These are phyloP conservation scores for Salix udensis DNA, from an alignment of 345 rosid species.

Conservation along the genomic window DNA sequence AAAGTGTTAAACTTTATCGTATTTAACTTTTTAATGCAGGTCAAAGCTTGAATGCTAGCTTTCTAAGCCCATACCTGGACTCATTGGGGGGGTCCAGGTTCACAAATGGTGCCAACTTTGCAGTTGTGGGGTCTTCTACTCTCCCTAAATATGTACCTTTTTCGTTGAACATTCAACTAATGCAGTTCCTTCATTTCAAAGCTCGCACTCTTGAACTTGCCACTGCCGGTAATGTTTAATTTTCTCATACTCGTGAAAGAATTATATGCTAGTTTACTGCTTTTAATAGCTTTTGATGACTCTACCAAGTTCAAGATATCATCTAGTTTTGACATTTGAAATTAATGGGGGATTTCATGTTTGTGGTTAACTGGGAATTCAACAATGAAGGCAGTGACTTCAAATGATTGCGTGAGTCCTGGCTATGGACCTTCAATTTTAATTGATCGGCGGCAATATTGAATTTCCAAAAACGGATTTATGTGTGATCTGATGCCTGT, in stretches of 20 bases:
- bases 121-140: conserved; percentile 71
- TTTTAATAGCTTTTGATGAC: no score
- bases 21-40: conserved; percentile 42
- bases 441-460: no score
- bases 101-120: conserved; percentile 70
- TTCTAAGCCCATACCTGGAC: conserved; percentile 65
- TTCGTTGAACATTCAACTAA: conserved; percentile 65
- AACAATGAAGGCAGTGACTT: no score
- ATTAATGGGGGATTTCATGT: no score
- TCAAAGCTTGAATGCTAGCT: conserved; percentile 65
- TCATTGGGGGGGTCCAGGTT: conserved; percentile 60
- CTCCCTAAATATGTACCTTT: conserved; percentile 76
- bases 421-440: no score
- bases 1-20: background rate
- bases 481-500: no score
- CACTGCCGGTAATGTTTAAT: conserved; percentile 33
- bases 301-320: no score
- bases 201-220: conserved; percentile 56
- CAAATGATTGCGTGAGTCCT: no score
- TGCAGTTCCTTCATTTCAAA: conserved; percentile 86
- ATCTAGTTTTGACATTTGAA: no score
- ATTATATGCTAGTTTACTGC: no score
- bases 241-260: background rate
- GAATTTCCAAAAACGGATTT: no score
- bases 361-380: no score